These are phyloP conservation scores for Tetrapyrgos nigripes DNA, from an alignment of 1,284 basidiomycete genomes.

Conservation along the genomic window DNA sequence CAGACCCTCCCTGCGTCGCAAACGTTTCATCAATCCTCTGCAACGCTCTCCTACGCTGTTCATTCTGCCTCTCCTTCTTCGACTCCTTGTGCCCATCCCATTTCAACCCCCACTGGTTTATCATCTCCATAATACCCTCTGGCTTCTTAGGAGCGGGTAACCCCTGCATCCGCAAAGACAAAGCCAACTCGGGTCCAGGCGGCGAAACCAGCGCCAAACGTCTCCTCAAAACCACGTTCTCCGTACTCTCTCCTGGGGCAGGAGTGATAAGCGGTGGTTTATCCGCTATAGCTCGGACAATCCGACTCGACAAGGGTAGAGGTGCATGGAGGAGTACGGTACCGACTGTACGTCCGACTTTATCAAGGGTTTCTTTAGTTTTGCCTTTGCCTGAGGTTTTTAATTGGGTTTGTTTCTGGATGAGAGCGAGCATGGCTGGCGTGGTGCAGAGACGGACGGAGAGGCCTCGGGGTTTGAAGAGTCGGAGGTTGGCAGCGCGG, in stretches of 20 bases:
- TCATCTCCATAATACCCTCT: slow-evolving; percentile 24
- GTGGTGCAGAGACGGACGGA: slow-evolving; percentile 32
- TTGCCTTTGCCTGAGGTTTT: slow-evolving; percentile 3
- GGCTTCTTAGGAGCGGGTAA: slow-evolving; percentile 25
- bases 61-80: slow-evolving; percentile 18
- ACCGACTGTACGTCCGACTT: slow-evolving; percentile 24
- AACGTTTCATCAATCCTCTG: slow-evolving; percentile 5
- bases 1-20: background rate
- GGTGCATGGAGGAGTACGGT: slow-evolving; percentile 19
- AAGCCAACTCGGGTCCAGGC: slow-evolving; percentile 10
- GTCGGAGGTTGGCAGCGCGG: slow-evolving; percentile 28
- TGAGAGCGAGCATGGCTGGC: slow-evolving; percentile 28
- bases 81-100: slow-evolving; percentile 18
- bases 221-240: background rate
- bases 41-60: slow-evolving; percentile 14
- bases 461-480: slow-evolving; percentile 30
- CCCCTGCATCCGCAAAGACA: slow-evolving; percentile 18
- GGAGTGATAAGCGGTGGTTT: slow-evolving; percentile 16
- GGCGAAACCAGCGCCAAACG: slow-evolving; percentile 13
- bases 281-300: slow-evolving; percentile 19
- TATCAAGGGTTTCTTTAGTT: slow-evolving; percentile 10
- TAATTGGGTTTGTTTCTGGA: slow-evolving; percentile 1
- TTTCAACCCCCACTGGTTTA: slow-evolving; percentile 22
- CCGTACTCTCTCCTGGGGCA: background rate
- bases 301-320: slow-evolving; percentile 13